These are phyloP conservation scores for Stromatinia cepivora DNA, from an alignment of 2,329 filamentous ascomycete species.

Conservation along the genomic window DNA sequence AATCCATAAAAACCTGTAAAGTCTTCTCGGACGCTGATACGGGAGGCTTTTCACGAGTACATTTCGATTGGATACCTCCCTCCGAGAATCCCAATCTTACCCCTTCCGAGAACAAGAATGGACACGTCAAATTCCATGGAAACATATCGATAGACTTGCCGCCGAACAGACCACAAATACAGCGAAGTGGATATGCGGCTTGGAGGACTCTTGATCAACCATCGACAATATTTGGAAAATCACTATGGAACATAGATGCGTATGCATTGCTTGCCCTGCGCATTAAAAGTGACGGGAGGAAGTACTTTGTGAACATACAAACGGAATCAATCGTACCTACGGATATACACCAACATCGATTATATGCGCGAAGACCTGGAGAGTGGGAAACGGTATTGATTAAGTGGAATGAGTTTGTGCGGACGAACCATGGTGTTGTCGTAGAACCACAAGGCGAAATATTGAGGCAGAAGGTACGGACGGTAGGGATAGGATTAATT, in stretches of 20 bases:
- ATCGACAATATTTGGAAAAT: conserved; percentile 79
- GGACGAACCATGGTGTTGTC: conserved; percentile 89
- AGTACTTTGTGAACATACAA: conserved; percentile 94
- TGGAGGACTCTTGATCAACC: conserved; percentile 80
- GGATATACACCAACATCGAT: conserved; percentile 92
- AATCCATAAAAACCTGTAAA: conserved; percentile 59
- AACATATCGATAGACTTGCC: conserved; percentile 85
- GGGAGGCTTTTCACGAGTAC: conserved; percentile 77
- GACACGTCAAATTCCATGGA: conserved; percentile 82
- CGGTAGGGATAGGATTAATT: conserved; percentile 82
- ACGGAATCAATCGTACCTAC: conserved; percentile 90
- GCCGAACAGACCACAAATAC: conserved; percentile 67
- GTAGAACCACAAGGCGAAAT: conserved; percentile 93
- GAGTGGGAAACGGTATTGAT: conserved; percentile 96
- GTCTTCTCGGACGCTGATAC: conserved; percentile 85
- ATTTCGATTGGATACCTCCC: conserved; percentile 55
- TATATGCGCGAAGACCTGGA: conserved; percentile 76
- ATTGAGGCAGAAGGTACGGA: conserved; percentile 80
- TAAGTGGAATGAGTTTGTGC: conserved; percentile 87
- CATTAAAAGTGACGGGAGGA: conserved; percentile 84
- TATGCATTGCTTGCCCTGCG: conserved; percentile 86
- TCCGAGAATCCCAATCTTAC: conserved; percentile 26
- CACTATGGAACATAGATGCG: conserved; percentile 85
- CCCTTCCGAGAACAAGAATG: conserved; percentile 41
- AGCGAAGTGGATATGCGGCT: conserved; percentile 83